Percentiles rank a stretch among this genome's conserved stretches.
Evolutionary conservation across 192 early-diverging fungal genomes (phyloP).

Genomic region (Entophlyctis helioformis): DNA sequence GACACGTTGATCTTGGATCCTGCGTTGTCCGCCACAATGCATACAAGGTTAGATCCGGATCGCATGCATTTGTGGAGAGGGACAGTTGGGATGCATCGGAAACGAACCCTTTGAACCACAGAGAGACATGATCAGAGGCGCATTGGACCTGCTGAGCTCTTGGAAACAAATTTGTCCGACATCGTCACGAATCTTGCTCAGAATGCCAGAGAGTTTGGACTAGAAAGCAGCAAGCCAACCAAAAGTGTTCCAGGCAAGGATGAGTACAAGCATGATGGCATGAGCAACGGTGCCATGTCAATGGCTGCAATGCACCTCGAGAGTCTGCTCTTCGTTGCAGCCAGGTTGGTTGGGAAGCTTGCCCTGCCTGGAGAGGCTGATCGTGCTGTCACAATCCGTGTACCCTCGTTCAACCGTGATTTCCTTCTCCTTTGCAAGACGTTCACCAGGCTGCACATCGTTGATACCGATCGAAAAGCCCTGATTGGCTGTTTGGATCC

Average conservation of each 20-base stretch:
- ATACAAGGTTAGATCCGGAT: no score
- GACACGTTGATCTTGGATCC: slow-evolving; percentile 95
- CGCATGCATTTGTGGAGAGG: slow-evolving; percentile 91
- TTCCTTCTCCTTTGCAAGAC: slow-evolving; percentile 68
- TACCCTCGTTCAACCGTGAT: slow-evolving; percentile 70
- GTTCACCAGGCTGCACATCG: slow-evolving; percentile 85
- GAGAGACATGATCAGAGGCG: slow-evolving; percentile 96
- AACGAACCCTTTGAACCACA: slow-evolving; percentile 87
- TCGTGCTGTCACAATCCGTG: slow-evolving; percentile 69
- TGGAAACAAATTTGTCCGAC: slow-evolving; percentile 83
- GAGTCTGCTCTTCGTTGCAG: slow-evolving; percentile 71
- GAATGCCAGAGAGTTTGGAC: slow-evolving; percentile 68
- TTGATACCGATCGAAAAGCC: slow-evolving; percentile 98
- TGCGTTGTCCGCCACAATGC: slow-evolving; percentile 6
- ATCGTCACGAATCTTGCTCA: slow-evolving; percentile 82
- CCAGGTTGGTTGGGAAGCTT: slow-evolving; percentile 74
- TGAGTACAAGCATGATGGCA: no score
- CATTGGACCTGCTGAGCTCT: slow-evolving; percentile 90
- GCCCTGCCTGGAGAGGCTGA: slow-evolving; percentile 56
- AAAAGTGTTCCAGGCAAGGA: background rate
- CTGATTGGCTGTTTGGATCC: slow-evolving; percentile 47
- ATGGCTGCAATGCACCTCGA: slow-evolving; percentile 47
- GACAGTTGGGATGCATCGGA: slow-evolving; percentile 65
- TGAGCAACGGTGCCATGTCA: slow-evolving; percentile 12
- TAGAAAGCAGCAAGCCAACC: background rate